Evolutionary conservation across 2,329 filamentous ascomycete species (phyloP), one percentile per base, ranked within the genome.

Genomic region (Fusarium luffae): DNA sequence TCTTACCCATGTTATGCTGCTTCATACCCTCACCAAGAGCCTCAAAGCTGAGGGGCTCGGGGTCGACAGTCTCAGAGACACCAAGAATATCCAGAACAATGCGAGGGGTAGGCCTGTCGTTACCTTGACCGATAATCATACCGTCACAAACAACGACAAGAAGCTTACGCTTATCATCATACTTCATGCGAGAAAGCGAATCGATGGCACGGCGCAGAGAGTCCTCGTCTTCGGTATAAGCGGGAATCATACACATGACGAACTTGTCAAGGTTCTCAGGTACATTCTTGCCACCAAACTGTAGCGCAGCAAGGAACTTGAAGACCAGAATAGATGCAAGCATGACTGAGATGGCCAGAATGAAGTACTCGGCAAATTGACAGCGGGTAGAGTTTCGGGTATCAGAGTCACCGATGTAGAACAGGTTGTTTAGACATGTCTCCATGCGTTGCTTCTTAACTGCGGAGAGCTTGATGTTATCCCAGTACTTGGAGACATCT

Each of bases 111-210:
- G 96, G 93, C 66, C 94, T 89, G 79, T 99, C 96, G 81, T 99
- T 99, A 77, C 96, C 96, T 82, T 98, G 94, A 76, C 96, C 96
- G 71, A 99, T 97, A 84, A 99, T 99, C 95, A 99, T 98, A 82
- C 96, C 96, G 77, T 99, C 96, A 76, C 96, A 99, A 69, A 99
- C 86, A 66, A 99, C 86, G 71, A 97, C 89, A 27, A 99, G 85
- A 14, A 99, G 86, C 84, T 99, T 99, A 77, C 96, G 93, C 84
- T 99, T 99, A 79, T 99, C 95, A 76, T 99, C 96, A 77, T 99
- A 99, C 72, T 90, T 90, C 94, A 98, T 98, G 66, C 94, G 88
- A 28, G 96, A 94, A 63, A 93, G 92, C 1, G 96, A 99, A 79
- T 99, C 96, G 74, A 99, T 97, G 63, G 96, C 96, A 85, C 95